Evolutionary conservation across 2,329 filamentous ascomycete species (phyloP), one percentile per base, ranked within the genome.

Genomic region (Neopestalotiopsis clavispora): DNA sequence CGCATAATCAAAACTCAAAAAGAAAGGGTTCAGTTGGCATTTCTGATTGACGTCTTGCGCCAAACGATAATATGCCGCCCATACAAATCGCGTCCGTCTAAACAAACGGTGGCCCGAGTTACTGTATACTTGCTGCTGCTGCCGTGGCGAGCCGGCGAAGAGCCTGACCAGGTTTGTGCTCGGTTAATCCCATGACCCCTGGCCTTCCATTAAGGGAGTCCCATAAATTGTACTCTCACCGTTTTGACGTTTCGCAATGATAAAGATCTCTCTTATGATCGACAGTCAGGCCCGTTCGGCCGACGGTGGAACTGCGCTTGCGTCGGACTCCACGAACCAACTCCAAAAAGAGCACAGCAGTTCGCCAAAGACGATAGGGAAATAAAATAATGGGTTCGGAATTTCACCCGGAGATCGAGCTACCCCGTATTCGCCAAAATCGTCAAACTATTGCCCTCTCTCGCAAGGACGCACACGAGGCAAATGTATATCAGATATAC

Each of bases 241-340:
- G 38, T 64, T 45, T 64, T 64, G 40, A 61, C 28, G 61, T 64
- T 45, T 52, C 61, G 61, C 40, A 64, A 52, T 64, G 40, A 64
- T 64, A 64, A 38, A 28, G 40, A 28, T 34, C 59, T 64, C 61
- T 52, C 20, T 30, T 64, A 64, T 45, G 61, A 64, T 49, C 61
- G 40, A 49, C 61, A 28, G 20, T 49, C 23, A 64, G 34, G 40
- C 34, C 28, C 61, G 38, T 20, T 64, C 10, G 61, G 61, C 38
- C 34, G 28, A 38, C 20, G n/a, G 20, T 64, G 61, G 34, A 38
- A 34, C 61, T 45, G 38, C 12, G 57, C 57, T 14, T 59, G 57
- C 23, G 57, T 59, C 45, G 45, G 30, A 23, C 57, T 59, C 23
- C 30, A 59, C 30, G 61, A 34, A 12, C 30, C 59, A 34, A 62